A percentile compares a stretch with the other conserved stretches of the same genome.
Evolutionary conservation across 2,329 filamentous ascomycete genomes (phyloP).

Genomic region (Trichoderma aggressivum): DNA sequence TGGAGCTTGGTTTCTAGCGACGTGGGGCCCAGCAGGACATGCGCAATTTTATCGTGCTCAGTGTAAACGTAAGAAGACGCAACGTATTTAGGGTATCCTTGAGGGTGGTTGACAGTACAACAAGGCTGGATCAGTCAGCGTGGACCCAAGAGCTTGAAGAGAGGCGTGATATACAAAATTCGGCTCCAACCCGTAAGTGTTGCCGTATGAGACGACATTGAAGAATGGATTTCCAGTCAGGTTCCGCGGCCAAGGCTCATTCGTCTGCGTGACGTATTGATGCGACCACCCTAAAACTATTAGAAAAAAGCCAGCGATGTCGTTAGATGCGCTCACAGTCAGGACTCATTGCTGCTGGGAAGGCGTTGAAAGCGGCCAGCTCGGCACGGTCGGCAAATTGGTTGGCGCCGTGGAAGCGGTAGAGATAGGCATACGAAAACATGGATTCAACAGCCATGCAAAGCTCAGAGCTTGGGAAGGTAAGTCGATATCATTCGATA

Average conservation of each 20-base stretch:
- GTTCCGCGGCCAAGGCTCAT: not conserved
- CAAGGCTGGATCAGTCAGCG: not conserved
- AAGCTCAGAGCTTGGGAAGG: not conserved
- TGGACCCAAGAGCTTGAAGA: not conserved
- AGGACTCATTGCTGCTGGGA: not conserved
- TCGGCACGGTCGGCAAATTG: not conserved
- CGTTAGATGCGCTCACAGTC: not conserved
- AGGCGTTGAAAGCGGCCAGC: not conserved
- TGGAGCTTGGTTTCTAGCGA: not conserved
- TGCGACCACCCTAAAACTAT: not conserved
- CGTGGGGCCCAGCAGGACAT: not conserved
- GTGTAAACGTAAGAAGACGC: not conserved
- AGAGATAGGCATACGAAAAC: not conserved
- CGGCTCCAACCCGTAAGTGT: not conserved
- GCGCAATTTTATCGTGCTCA: not conserved
- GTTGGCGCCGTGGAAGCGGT: not conserved
- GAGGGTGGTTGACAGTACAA: not conserved
- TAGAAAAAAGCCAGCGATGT: no score
- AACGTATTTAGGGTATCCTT: not conserved
- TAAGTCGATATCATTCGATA: not conserved
- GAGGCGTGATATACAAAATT: not conserved
- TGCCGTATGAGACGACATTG: not conserved
- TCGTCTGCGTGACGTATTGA: not conserved
- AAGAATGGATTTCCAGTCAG: not conserved
- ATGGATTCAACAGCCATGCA: not conserved